Conservation (phyloP, 2,329 filamentous ascomycete species). For the Paecilomyces dactylethromorphus region DNA sequence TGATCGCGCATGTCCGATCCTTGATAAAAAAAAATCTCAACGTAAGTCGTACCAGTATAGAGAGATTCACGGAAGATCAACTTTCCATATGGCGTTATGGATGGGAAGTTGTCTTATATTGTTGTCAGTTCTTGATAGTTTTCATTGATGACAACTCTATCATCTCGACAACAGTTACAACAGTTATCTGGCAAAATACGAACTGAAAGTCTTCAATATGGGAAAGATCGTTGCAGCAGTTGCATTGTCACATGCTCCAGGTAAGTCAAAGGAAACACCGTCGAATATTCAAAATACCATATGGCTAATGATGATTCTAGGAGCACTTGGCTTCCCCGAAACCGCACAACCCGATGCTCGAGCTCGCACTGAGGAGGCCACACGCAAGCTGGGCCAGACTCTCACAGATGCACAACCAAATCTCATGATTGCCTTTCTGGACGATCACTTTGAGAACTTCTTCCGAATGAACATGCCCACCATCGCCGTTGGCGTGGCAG, state of each 20-base stretch:
- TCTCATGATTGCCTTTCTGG: constrained; percentile 24
- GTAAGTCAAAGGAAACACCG: background rate
- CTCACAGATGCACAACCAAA: constrained; percentile 19
- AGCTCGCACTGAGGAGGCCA: constrained; percentile 17
- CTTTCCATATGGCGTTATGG: background rate
- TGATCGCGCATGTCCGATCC: background rate
- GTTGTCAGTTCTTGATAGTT: background rate
- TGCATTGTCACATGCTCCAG: constrained; percentile 3
- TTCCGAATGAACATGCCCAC: constrained; percentile 22
- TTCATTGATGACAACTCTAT: background rate
- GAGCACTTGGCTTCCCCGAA: constrained; percentile 21
- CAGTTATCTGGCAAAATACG: background rate
- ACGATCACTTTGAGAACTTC: constrained; percentile 26
- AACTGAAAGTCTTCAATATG: constrained; percentile 1
- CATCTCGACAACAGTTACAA: background rate
- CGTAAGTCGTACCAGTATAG: background rate
- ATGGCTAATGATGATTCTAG: background rate
- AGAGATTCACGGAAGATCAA: background rate
- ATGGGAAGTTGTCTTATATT: no score
- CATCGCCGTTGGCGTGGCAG: constrained; percentile 19
- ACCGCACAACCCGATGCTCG: constrained; percentile 17
- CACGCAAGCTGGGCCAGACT: constrained; percentile 17
- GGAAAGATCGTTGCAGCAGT: constrained; percentile 7
- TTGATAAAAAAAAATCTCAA: background rate
- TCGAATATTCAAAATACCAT: background rate